Evolutionary conservation across 78 protist species (phyloP).

Genomic region (Dictyostelium capitatum): DNA sequence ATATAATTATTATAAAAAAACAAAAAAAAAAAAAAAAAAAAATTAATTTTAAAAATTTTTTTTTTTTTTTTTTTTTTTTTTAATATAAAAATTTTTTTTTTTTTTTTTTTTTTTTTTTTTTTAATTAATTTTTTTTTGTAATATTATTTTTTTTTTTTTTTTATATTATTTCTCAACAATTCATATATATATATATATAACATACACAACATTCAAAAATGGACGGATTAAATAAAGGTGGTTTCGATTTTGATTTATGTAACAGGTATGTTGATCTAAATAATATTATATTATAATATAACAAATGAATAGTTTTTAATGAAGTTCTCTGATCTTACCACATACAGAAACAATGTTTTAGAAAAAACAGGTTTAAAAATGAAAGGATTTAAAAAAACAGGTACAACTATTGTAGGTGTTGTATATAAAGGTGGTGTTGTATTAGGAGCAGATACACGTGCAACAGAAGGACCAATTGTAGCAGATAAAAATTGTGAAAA

Average conservation of each 20-base stretch:
- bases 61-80: not conserved
- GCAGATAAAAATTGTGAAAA: constrained; percentile 99
- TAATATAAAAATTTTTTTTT: not conserved
- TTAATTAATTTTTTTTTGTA: not conserved
- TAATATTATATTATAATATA: too few species aligned
- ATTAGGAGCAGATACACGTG: constrained; percentile 99
- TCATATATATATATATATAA: not conserved
- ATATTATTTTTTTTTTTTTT: not conserved
- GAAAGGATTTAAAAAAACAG: constrained; percentile 96
- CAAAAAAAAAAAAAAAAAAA: too few species aligned
- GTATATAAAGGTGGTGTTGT: constrained; percentile 97
- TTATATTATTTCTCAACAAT: not conserved
- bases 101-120: constrained; percentile 11
- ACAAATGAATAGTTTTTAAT: too few species aligned
- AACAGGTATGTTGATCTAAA: constrained; percentile 39
- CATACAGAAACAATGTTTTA: constrained; percentile 84
- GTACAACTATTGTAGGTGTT: constrained; percentile 99
- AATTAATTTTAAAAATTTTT: too few species aligned
- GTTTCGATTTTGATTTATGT: constrained; percentile 76
- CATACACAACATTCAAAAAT: not conserved
- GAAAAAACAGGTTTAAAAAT: constrained; percentile 71
- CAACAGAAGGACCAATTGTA: constrained; percentile 98
- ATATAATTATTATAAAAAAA: too few species aligned
- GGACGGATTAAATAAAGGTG: constrained; percentile 79
- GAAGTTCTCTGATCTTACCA: too few species aligned